Evolutionary conservation across 305 asterid genomes (phyloP), one percentile per base, ranked within the genome.

Genomic region (Fraxinus nigra): DNA sequence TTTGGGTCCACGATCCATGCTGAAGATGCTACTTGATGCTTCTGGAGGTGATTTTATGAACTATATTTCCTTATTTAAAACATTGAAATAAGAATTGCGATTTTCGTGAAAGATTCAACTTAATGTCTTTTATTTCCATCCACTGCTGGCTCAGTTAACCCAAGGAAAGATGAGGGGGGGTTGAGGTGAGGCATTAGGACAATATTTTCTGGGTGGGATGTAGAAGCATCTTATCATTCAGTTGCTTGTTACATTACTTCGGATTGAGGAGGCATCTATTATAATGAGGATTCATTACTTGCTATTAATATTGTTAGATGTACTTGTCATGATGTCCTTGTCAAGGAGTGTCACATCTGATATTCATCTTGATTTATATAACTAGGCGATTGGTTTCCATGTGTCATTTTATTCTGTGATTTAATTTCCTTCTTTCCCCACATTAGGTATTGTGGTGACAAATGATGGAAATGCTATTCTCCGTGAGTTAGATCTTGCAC

Each of bases 391-490:
- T 2, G 6, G 63, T 54, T 54, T 54, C 63, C 63, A 16, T 1
- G 10, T n/a, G 63, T 6, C 63, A 51, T 54, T 54, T 51, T n/a
- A n/a, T 20, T 54, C 24, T 54, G 24, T 6, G 63, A 54, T 54
- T 54, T n/a, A 54, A 54, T 54, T n/a, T 54, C 63, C 1, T 59
- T 59, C 14, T 59, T 59, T 20, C 63, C 30, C 9, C 30, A 22
- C 14, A 59, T 59, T 90, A 96, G 99, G 98, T 72, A 96, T 96
- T 40, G 99, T 95, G 38, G 98, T 96, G 85, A 96, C 99, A 26
- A 96, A 96, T 85, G 99, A 96, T 87, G 99, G 99, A 75, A 96
- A 96, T 90, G 98, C 99, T 56, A 94, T 96, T 86, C 94, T 96
- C 24, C 98, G 98, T 40, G 99, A 96, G 87, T 85, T 96, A 79